These are phyloP conservation scores for Arthromyces matolae DNA, from an alignment of 768 basidiomycete genomes.

Conservation along the genomic window DNA sequence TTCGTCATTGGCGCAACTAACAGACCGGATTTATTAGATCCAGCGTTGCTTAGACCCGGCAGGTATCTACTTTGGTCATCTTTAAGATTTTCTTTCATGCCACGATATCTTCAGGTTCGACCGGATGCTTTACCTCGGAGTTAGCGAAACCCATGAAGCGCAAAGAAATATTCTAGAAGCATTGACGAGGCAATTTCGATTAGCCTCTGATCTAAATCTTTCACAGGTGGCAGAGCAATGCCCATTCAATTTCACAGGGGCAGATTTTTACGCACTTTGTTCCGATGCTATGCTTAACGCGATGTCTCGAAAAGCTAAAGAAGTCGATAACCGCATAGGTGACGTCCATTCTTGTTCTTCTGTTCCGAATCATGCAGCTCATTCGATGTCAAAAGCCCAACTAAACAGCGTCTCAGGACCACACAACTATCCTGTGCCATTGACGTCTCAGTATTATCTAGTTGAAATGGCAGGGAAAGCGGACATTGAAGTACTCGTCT, in stretches of 20 bases:
- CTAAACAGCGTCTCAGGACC: constrained; percentile 47
- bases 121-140: constrained; percentile 91
- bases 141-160: constrained; percentile 81
- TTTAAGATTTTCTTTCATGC: background rate
- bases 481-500: constrained; percentile 77
- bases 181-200: constrained; percentile 86
- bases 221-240: constrained; percentile 63
- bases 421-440: constrained; percentile 52
- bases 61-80: constrained; percentile 41
- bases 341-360: no score
- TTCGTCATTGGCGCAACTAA: constrained; percentile 98
- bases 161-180: constrained; percentile 87
- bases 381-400: constrained; percentile 32
- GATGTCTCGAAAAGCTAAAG: constrained; percentile 83
- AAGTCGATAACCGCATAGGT: constrained; percentile 76
- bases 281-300: constrained; percentile 95
- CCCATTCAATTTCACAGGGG: constrained; percentile 93
- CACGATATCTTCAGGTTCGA: constrained; percentile 68
- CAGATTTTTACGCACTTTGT: constrained; percentile 97
- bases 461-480: constrained; percentile 68
- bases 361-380: no score
- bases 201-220: constrained; percentile 67
- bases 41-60: constrained; percentile 86
- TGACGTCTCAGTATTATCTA: constrained; percentile 90
- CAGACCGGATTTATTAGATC: constrained; percentile 86